These are phyloP conservation scores for Caryopteris hybrid DNA, from an alignment of 305 asterid genomes.

Conservation along the genomic window DNA sequence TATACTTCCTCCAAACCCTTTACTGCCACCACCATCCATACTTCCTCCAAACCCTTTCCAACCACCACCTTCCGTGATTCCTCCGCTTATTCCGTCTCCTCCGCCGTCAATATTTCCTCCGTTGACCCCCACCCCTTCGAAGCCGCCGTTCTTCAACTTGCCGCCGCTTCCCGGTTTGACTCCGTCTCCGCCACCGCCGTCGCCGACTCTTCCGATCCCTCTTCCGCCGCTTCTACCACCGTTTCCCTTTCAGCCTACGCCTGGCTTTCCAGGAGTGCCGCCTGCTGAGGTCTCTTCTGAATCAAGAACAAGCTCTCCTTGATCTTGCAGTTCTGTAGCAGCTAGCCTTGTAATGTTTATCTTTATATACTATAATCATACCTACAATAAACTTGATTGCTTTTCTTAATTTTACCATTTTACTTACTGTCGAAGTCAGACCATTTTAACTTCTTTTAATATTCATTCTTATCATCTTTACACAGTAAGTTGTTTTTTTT, in stretches of 20 bases:
- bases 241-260: conserved; percentile 56
- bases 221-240: conserved; percentile 52
- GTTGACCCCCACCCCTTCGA: conserved; percentile 29
- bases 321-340: background rate
- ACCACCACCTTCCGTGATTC: conserved; percentile 52
- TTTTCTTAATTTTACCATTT: too few relatives aligned
- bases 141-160: conserved; percentile 24
- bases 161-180: conserved; percentile 49
- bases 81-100: conserved; percentile 46
- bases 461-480: too few relatives aligned
- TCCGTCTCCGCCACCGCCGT: conserved; percentile 52
- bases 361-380: background rate
- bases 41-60: conserved; percentile 38
- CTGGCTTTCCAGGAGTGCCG: conserved; percentile 73
- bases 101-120: conserved; percentile 53
- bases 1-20: conserved; percentile 41
- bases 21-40: conserved; percentile 47
- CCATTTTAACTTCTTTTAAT: too few relatives aligned
- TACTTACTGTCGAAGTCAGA: too few relatives aligned
- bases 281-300: conserved; percentile 38
- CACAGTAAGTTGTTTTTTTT: too few relatives aligned
- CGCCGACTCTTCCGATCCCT: conserved; percentile 44
- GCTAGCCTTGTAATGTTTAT: background rate
- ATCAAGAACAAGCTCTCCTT: conserved; percentile 33
- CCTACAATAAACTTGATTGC: too few relatives aligned